Base-by-base conservation (phyloP, 2,329 filamentous ascomycete species). In the Zymoseptoria pseudotritici region DNA sequence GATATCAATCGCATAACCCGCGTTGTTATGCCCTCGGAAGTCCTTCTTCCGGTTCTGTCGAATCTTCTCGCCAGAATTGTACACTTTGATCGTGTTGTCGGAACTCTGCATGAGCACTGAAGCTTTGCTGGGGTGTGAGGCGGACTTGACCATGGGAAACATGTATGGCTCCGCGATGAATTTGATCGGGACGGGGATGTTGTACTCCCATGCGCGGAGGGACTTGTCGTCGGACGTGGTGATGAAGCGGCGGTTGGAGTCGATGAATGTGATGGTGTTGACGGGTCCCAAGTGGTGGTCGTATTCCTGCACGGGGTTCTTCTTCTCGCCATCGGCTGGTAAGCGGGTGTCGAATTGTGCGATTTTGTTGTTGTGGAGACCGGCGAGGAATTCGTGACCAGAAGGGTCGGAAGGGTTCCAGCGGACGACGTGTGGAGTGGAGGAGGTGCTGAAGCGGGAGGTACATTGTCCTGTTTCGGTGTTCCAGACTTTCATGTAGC, bases 281-380 rank as follows among this genome's bases (percentile, higher is more conserved):
- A 99, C 88, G 22, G 94, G 91, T n/a, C 91, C 94, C 63, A 99
- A 79, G 74, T 99, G 94, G 75, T 99, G 94, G 72, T 99, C 93
- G 77, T 99, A 99, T 78, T 97, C 94, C 72, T 99, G 95, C 11
- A 96, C 89, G 60, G 94, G 82, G 69, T 95, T 73, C 57, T 69
- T 69, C 57, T 69, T 66, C 46, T 72, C 71, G 13, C 67, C 67
- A 86, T 66, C 85, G 6, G 87, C 86, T 2, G 67, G 60, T 11
- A 69, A 54, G 26, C 95, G 85, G 2, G 87, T 92, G 75, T 99
- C 94, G 75, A 95, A 99, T 72, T 99, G 94, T 50, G 99, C 83
- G 67, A 99, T 99, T 80, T 97, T 97, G 81, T 99, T 99, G 76
- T 99, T 93, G 46, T 90, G 94, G 90, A 97, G 95, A 70, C 94